These are phyloP conservation scores for Adansonia madagascariensis DNA, from an alignment of 441 rosid genomes.

Conservation along the genomic window DNA sequence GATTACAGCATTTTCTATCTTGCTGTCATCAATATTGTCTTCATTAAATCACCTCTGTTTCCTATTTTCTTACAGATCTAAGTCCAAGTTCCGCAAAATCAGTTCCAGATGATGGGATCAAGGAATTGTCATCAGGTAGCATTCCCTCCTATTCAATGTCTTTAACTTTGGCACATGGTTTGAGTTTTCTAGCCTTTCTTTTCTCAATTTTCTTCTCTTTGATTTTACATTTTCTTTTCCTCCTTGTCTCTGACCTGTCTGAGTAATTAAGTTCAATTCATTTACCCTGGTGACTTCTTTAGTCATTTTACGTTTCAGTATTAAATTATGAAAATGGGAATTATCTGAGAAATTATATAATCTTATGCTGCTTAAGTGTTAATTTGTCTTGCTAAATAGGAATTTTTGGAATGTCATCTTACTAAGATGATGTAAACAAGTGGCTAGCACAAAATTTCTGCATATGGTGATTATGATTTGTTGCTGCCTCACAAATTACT, in stretches of 20 bases:
- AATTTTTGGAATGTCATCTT: background rate
- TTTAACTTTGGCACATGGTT: background rate
- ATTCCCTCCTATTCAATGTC: background rate
- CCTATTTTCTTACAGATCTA: slow-evolving; percentile 15
- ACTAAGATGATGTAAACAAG: background rate
- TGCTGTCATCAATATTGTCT: background rate
- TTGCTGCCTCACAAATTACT: background rate
- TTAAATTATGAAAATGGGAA: slow-evolving; percentile 2
- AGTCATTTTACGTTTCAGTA: background rate
- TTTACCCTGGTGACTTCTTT: background rate
- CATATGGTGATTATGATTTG: background rate
- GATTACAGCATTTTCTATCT: background rate
- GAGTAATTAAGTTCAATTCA: slow-evolving; percentile 8
- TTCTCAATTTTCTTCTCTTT: background rate
- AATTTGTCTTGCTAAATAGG: slow-evolving; percentile 2
- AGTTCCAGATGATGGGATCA: slow-evolving; percentile 1
- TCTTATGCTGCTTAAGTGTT: background rate
- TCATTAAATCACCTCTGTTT: slow-evolving; percentile 7
- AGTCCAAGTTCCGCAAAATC: slow-evolving; percentile 8
- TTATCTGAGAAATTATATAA: background rate
- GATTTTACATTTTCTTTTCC: background rate
- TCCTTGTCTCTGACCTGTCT: background rate
- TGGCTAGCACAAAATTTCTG: background rate
- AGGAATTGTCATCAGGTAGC: slow-evolving; percentile 15
- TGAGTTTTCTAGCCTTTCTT: background rate